These are phyloP conservation scores for Malus asiatica DNA, from an alignment of 306 rosid genomes.

Conservation along the genomic window DNA sequence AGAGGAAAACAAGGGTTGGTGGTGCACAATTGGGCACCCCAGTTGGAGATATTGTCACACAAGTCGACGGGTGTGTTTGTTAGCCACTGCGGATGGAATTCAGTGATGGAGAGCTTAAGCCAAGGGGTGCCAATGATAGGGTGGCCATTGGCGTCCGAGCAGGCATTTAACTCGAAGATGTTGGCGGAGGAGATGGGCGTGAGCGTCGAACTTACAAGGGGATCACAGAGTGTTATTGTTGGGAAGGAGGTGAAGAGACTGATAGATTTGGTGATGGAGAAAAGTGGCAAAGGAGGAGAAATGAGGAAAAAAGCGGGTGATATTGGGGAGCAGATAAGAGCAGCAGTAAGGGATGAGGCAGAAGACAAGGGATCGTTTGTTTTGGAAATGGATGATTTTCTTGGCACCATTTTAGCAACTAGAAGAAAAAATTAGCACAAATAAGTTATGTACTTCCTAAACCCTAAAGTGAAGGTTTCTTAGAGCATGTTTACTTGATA, in stretches of 20 bases:
- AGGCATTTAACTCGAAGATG: slow-evolving; percentile 67
- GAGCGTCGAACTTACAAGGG: slow-evolving; percentile 45
- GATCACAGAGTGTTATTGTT: slow-evolving; percentile 22
- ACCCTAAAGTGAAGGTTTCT: too few relatives aligned
- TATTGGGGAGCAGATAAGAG: slow-evolving; percentile 26
- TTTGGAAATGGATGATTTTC: slow-evolving; percentile 35
- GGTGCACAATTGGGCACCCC: slow-evolving; percentile 73
- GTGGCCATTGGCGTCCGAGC: slow-evolving; percentile 84
- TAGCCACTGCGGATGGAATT: slow-evolving; percentile 92
- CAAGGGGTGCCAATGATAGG: slow-evolving; percentile 68
- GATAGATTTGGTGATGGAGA: slow-evolving; percentile 41
- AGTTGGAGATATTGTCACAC: slow-evolving; percentile 63
- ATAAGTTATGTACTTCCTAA: too few relatives aligned
- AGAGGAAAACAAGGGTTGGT: slow-evolving; percentile 32
- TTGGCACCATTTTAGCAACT: slow-evolving; percentile 3
- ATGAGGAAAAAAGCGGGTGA: slow-evolving; percentile 39
- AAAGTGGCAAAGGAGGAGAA: slow-evolving; percentile 37
- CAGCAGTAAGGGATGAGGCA: slow-evolving; percentile 28
- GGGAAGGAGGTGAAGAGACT: slow-evolving; percentile 38
- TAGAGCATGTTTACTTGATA: too few relatives aligned
- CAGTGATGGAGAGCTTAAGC: slow-evolving; percentile 65
- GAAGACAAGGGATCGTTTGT: slow-evolving; percentile 33
- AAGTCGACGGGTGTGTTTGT: slow-evolving; percentile 47
- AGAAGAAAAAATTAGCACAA: neutral
- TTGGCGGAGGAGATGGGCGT: slow-evolving; percentile 12